Conservation (phyloP, 352 stramenopile species). For the Globisporangium iwayamae region DNA sequence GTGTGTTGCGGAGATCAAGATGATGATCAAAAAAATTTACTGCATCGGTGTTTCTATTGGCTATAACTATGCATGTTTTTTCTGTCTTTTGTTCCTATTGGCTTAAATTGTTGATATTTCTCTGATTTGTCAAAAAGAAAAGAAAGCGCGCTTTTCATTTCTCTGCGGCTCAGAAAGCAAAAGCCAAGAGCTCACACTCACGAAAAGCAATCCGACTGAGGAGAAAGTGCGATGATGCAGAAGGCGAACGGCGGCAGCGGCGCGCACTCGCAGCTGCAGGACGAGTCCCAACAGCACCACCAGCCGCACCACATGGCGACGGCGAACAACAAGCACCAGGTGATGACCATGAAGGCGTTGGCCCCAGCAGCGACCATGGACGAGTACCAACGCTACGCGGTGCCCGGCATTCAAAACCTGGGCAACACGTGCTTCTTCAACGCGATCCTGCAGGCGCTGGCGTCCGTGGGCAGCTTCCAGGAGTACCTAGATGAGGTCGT, state of each 20-base stretch:
- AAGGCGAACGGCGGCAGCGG: neutral
- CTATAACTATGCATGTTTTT: neutral
- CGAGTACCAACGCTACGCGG: slow-evolving; percentile 19
- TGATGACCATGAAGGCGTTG: neutral
- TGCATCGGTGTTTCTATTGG: too few species aligned
- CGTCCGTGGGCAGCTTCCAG: slow-evolving; percentile 62
- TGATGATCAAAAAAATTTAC: too few species aligned
- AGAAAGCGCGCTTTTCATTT: neutral
- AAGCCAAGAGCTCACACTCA: slow-evolving; percentile 1
- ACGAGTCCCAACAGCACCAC: neutral
- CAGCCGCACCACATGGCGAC: neutral
- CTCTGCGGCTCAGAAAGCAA: slow-evolving; percentile 9
- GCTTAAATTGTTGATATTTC: neutral
- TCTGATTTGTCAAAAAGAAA: neutral
- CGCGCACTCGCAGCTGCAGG: slow-evolving; percentile 4
- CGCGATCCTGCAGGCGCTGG: slow-evolving; percentile 82
- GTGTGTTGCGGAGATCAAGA: too few species aligned
- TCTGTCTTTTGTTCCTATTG: neutral
- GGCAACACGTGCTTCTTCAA: slow-evolving; percentile 92
- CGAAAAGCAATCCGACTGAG: neutral
- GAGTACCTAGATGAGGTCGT: slow-evolving; percentile 68
- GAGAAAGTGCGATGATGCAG: slow-evolving; percentile 9
- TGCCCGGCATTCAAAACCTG: slow-evolving; percentile 85
- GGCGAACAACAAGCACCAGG: neutral
- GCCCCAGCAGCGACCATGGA: neutral